Evolutionary conservation across 164 flowering plant species (phyloP).

Genomic region (Vitis labrusca): DNA sequence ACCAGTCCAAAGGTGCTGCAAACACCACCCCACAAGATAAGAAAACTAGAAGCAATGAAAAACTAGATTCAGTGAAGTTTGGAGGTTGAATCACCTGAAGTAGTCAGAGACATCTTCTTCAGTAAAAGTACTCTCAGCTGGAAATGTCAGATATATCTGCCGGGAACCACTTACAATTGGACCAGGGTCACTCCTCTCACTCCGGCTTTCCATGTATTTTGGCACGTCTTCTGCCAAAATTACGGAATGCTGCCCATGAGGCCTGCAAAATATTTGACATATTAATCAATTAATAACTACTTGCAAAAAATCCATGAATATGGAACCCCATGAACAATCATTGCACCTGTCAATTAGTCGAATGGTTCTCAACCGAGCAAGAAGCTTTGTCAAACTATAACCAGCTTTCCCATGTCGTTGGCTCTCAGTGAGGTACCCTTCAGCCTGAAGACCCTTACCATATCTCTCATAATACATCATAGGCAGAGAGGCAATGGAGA

Average conservation of each 20-base stretch:
- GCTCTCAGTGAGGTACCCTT: slow-evolving; percentile 90
- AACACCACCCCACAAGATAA: slow-evolving; percentile 1
- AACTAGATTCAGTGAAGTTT: not conserved
- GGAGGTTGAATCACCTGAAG: slow-evolving; percentile 52
- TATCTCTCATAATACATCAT: slow-evolving; percentile 74
- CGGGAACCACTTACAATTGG: slow-evolving; percentile 67
- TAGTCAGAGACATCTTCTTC: slow-evolving; percentile 89
- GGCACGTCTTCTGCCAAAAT: slow-evolving; percentile 61
- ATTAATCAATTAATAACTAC: not conserved
- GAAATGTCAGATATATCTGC: slow-evolving; percentile 92
- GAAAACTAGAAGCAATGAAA: not conserved
- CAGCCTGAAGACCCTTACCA: slow-evolving; percentile 76
- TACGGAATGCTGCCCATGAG: slow-evolving; percentile 83
- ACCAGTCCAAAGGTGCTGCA: slow-evolving; percentile 78
- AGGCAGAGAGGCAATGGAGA: slow-evolving; percentile 87
- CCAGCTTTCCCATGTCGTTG: slow-evolving; percentile 94
- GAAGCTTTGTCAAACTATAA: slow-evolving; percentile 81
- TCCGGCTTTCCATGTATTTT: slow-evolving; percentile 49
- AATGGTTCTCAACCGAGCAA: slow-evolving; percentile 71
- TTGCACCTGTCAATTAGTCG: slow-evolving; percentile 73
- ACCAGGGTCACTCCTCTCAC: slow-evolving; percentile 68
- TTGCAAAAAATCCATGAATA: not conserved
- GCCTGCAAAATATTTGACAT: slow-evolving; percentile 38
- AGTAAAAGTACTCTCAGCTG: slow-evolving; percentile 88
- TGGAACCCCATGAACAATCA: not conserved